Base-by-base conservation (phyloP, 2,329 filamentous ascomycete genomes). In the Aspergillus versicolor region DNA sequence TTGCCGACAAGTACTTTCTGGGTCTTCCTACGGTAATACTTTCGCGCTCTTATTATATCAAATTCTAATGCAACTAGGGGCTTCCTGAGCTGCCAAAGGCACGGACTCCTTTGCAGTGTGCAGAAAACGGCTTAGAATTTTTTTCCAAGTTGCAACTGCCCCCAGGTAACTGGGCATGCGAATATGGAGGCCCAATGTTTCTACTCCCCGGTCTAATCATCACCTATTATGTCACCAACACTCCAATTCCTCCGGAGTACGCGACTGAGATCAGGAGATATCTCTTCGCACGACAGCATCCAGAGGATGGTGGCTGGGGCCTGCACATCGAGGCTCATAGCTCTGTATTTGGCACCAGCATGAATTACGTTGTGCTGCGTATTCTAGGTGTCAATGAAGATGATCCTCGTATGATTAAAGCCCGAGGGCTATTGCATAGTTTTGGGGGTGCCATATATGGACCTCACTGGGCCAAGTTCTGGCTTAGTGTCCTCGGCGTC, bases 181-280 rank as follows among this genome's bases (percentile, higher is more conserved):
- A 99, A 73, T 99, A 99, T 77, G 94, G 94, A 54, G 94, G 94
- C 0, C 94, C 94, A 4, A 93, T 97, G 90, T 99, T 99, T 70
- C 83, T 97, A 40, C 81, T 97, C 1, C 91, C 93, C 0, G 91
- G 93, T 44, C 73, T 96, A 21, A 86, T 97, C 60, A 86, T 96
- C 64, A 83, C 89, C 27, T 95, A 91, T 86, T 92, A 96, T 72
- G 89, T 89, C 52, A 97, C 92, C 61, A 87, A 92, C 70, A 96
- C 91, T 52, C 89, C 89, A 4, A 90, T 99, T 56, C 87, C 92
- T 1, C 84, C 86, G 60, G 85, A 89, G 57, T 88, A 92, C 72
- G 87, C 88, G 21, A 91, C 86, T 44, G 94, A 96, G 73, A 95
- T 99, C 70, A 93, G 88, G 71, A 91, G 93, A 65, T 99, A 99